phyloP scores from a whole-genome alignment of 2,329 filamentous ascomycete genomes.

The Alternaria sp. region DNA sequence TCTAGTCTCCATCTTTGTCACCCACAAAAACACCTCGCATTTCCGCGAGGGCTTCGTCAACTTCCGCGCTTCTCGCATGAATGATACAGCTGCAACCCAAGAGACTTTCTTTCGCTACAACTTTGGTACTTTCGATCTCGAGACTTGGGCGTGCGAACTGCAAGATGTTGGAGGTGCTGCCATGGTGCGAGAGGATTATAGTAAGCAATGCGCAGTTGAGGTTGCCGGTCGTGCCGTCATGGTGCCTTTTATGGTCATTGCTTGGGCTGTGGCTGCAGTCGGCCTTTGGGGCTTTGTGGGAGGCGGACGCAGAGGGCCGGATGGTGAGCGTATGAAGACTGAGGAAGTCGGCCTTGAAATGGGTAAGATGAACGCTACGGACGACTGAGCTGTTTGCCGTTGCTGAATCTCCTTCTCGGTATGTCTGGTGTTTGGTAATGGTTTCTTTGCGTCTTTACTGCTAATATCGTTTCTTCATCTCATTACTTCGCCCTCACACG shows the following conservation, averaged over 20 bases:
- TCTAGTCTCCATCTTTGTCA: conserved; percentile 42
- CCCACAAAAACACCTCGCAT: conserved; percentile 41
- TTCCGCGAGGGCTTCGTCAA: conserved; percentile 40
- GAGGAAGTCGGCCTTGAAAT: conserved; percentile 43
- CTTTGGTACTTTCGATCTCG: conserved; percentile 47
- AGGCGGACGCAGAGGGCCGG: conserved; percentile 26
- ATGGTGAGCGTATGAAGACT: conserved; percentile 37
- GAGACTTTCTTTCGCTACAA: conserved; percentile 39
- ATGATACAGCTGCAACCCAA: conserved; percentile 18
- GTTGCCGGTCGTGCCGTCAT: conserved; percentile 41
- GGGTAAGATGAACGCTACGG: conserved; percentile 36
- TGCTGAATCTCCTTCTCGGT: neutral
- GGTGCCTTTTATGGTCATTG: conserved; percentile 40
- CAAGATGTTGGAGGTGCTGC: conserved; percentile 28
- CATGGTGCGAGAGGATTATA: conserved; percentile 42
- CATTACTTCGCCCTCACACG: neutral
- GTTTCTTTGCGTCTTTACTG: neutral
- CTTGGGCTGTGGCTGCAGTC: conserved; percentile 28
- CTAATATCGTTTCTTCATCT: neutral
- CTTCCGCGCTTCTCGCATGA: conserved; percentile 28
- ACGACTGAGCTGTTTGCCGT: neutral
- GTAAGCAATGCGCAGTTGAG: conserved; percentile 40
- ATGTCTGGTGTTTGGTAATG: neutral
- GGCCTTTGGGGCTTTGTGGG: conserved; percentile 37
- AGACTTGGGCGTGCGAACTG: conserved; percentile 48